Evolutionary conservation across 768 basidiomycete species (phyloP).

Genomic region (Kwoniella shandongensis): DNA sequence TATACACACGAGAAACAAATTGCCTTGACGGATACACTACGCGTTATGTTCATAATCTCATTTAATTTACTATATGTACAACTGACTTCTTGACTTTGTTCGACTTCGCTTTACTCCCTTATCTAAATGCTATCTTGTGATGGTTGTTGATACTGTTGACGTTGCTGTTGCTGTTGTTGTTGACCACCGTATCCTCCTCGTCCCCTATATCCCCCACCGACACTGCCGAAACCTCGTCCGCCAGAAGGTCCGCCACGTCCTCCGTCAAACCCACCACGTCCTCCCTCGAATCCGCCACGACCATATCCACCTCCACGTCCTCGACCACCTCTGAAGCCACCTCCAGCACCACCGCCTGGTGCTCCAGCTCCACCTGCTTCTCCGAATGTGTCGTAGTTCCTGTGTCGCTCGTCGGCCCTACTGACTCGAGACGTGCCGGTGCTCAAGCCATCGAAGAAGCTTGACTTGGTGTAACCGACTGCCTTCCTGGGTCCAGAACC

Average conservation of each 20-base stretch:
- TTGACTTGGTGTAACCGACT: slow-evolving; percentile 38
- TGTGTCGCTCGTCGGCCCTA: slow-evolving; percentile 38
- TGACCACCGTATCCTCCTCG: slow-evolving; percentile 15
- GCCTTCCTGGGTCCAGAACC: not conserved
- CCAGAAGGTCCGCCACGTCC: slow-evolving; percentile 24
- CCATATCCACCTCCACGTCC: slow-evolving; percentile 22
- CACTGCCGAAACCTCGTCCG: not conserved
- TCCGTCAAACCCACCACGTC: slow-evolving; percentile 10
- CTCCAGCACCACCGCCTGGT: slow-evolving; percentile 3
- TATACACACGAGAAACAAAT: no score
- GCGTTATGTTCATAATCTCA: slow-evolving; percentile 1
- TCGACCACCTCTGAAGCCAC: slow-evolving; percentile 16
- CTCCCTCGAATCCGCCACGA: slow-evolving; percentile 5
- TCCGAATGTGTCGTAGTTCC: slow-evolving; percentile 49
- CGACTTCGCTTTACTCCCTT: no score
- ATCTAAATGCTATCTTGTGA: not conserved
- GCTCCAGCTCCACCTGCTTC: slow-evolving; percentile 33
- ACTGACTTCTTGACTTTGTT: not conserved
- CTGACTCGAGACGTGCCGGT: slow-evolving; percentile 23
- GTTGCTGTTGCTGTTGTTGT: not conserved
- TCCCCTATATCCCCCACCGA: slow-evolving; percentile 14
- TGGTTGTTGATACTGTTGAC: slow-evolving; percentile 1
- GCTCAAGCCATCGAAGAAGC: slow-evolving; percentile 42
- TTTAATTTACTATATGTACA: not conserved
- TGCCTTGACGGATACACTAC: no score